phyloP scores from a whole-genome alignment of 495 filamentous ascomycete genomes.

The Cercophora newfieldiana region DNA sequence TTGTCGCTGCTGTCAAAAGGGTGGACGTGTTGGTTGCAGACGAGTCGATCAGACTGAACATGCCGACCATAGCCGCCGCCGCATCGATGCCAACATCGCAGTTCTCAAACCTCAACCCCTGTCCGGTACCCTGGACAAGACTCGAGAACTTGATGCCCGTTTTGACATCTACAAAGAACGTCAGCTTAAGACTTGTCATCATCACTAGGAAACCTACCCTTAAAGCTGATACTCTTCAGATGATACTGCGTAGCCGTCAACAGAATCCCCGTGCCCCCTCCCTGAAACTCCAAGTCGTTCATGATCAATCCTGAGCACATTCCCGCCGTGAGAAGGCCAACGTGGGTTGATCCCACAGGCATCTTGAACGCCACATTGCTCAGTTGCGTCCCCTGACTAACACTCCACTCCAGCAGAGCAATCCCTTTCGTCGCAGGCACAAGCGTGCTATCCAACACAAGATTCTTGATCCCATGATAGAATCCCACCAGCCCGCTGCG shows the following conservation, averaged over 20 bases:
- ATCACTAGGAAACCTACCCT: slow-evolving; percentile 12
- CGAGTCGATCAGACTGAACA: slow-evolving; percentile 45
- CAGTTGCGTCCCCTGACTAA: slow-evolving; percentile 59
- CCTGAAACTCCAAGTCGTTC: slow-evolving; percentile 50
- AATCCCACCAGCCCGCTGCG: slow-evolving; percentile 65
- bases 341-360: slow-evolving; percentile 47
- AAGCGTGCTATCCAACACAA: slow-evolving; percentile 66
- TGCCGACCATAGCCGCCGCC: slow-evolving; percentile 46
- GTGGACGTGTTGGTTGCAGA: slow-evolving; percentile 39
- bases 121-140: slow-evolving; percentile 45
- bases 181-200: neutral
- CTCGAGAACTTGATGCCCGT: slow-evolving; percentile 39
- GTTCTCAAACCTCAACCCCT: slow-evolving; percentile 45
- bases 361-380: slow-evolving; percentile 67
- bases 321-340: slow-evolving; percentile 39
- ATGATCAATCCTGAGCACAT: slow-evolving; percentile 44
- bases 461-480: slow-evolving; percentile 68
- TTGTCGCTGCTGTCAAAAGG: slow-evolving; percentile 33
- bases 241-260: slow-evolving; percentile 54
- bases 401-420: slow-evolving; percentile 57
- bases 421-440: slow-evolving; percentile 49
- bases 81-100: slow-evolving; percentile 59
- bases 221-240: slow-evolving; percentile 50
- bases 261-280: slow-evolving; percentile 51
- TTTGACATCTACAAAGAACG: slow-evolving; percentile 25